These are phyloP conservation scores for Talaromyces atroroseus DNA, from an alignment of 2,329 filamentous ascomycete genomes.

Conservation along the genomic window DNA sequence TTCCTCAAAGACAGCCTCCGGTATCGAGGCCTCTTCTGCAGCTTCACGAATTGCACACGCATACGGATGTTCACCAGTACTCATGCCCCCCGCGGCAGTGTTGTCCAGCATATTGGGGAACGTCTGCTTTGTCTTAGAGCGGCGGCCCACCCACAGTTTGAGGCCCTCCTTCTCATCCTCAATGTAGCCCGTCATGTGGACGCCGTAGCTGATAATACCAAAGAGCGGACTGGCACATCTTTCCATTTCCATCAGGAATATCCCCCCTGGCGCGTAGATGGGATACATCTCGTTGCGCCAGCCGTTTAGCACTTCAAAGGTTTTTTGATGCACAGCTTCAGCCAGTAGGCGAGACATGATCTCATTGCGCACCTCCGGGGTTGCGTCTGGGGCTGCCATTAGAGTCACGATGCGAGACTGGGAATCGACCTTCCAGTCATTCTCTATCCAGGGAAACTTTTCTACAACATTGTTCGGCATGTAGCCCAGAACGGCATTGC, in stretches of 20 bases:
- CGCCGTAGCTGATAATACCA: constrained; percentile 70
- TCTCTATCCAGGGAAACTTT: constrained; percentile 46
- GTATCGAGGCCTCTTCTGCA: constrained; percentile 80
- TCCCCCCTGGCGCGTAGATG: constrained; percentile 58
- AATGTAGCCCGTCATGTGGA: constrained; percentile 74
- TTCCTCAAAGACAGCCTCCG: constrained; percentile 61
- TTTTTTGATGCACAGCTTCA: constrained; percentile 63
- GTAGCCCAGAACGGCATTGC: constrained; percentile 59
- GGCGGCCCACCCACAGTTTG: constrained; percentile 77
- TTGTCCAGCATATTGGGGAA: constrained; percentile 94
- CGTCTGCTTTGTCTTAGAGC: constrained; percentile 73
- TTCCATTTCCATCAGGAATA: constrained; percentile 67
- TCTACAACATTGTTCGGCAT: constrained; percentile 46
- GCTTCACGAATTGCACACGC: constrained; percentile 81
- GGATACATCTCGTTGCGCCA: constrained; percentile 81
- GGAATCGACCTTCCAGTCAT: constrained; percentile 56
- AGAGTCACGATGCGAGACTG: constrained; percentile 58
- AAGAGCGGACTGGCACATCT: constrained; percentile 68
- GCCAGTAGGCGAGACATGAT: constrained; percentile 53
- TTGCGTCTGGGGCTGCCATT: constrained; percentile 48
- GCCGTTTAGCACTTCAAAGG: constrained; percentile 68
- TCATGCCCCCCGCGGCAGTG: constrained; percentile 80
- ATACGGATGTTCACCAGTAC: constrained; percentile 71
- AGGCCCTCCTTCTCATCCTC: constrained; percentile 50
- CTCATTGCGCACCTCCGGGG: constrained; percentile 58